These are phyloP conservation scores for Nakazawaea sp. DNA, from an alignment of 805 yeast species.

Conservation along the genomic window DNA sequence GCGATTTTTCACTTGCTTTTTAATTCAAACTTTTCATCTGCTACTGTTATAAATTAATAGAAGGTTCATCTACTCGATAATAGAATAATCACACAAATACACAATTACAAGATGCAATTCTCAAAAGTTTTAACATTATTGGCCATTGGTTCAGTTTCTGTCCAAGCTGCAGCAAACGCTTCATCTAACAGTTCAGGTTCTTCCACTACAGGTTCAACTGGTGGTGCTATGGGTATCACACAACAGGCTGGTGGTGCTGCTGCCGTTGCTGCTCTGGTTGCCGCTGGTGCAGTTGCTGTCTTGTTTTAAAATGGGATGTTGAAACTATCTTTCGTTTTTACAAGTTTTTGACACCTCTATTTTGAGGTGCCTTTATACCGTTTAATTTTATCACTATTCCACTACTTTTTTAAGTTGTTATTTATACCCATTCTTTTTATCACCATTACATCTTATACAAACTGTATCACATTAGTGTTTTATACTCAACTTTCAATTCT, in stretches of 20 bases:
- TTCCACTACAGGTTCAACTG: conserved; percentile 1
- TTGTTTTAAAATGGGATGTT: conserved; percentile 20
- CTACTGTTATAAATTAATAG: not conserved
- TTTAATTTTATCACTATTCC: not conserved
- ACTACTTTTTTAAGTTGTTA: not conserved
- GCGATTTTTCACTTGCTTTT: no score
- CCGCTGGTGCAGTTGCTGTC: conserved; percentile 13
- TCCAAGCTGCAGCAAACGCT: conserved; percentile 8
- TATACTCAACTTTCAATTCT: not conserved
- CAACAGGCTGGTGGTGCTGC: conserved; percentile 13
- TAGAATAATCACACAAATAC: not conserved
- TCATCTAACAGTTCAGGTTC: not conserved
- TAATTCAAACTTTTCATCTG: no score
- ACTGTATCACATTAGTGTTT: no score
- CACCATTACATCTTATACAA: no score
- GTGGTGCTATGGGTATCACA: conserved; percentile 15
- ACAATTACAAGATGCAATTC: conserved; percentile 11
- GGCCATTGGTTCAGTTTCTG: conserved; percentile 6
- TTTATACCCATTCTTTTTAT: no score
- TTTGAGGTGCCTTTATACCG: not conserved
- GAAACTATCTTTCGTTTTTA: no score
- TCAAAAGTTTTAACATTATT: conserved; percentile 6
- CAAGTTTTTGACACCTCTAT: no score
- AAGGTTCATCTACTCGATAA: no score
- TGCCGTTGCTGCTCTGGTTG: conserved; percentile 9